Percentiles rank a stretch among this genome's conserved stretches.
phyloP scores from a whole-genome alignment of 1,284 basidiomycete species.

The Boletellus dicymbophilus region DNA sequence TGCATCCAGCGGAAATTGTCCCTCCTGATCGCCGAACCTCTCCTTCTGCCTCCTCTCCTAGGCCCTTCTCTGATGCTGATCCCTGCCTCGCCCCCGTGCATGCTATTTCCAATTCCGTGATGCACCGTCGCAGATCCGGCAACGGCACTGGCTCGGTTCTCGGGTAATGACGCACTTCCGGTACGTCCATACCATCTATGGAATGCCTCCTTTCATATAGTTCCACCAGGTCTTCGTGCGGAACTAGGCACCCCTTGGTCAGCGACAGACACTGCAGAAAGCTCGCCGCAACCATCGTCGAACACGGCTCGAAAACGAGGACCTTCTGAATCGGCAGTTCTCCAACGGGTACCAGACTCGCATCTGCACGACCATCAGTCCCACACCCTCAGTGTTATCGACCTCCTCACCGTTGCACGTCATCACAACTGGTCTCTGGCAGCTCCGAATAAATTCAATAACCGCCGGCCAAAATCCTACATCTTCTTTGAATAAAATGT shows the following conservation, averaged over 20 bases:
- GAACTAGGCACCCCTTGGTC: slow-evolving; percentile 52
- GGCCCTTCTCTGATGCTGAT: slow-evolving; percentile 29
- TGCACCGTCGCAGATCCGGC: slow-evolving; percentile 61
- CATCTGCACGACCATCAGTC: slow-evolving; percentile 50
- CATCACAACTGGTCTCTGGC: slow-evolving; percentile 84
- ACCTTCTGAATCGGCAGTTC: slow-evolving; percentile 81
- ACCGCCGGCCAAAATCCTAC: slow-evolving; percentile 90
- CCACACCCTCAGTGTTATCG: slow-evolving; percentile 16
- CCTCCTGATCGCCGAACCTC: slow-evolving; percentile 31
- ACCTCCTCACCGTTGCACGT: slow-evolving; percentile 84
- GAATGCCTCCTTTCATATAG: slow-evolving; percentile 39
- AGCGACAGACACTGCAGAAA: slow-evolving; percentile 73
- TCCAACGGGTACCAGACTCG: slow-evolving; percentile 63
- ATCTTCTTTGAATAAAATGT: slow-evolving; percentile 91
- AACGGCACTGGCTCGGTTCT: slow-evolving; percentile 36
- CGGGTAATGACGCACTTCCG: slow-evolving; percentile 40
- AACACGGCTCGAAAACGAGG: slow-evolving; percentile 67
- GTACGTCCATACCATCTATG: slow-evolving; percentile 21
- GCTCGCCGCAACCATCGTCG: slow-evolving; percentile 57
- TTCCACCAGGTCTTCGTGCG: slow-evolving; percentile 37
- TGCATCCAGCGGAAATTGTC: slow-evolving; percentile 37
- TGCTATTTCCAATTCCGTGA: slow-evolving; percentile 59
- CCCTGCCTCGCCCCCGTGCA: slow-evolving; percentile 36
- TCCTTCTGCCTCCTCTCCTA: slow-evolving; percentile 29
- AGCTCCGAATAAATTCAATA: slow-evolving; percentile 77